Percentiles rank a stretch among this genome's conserved stretches.
phyloP scores from a whole-genome alignment of 73 alveolate species.

The Symbiodinium natans region DNA sequence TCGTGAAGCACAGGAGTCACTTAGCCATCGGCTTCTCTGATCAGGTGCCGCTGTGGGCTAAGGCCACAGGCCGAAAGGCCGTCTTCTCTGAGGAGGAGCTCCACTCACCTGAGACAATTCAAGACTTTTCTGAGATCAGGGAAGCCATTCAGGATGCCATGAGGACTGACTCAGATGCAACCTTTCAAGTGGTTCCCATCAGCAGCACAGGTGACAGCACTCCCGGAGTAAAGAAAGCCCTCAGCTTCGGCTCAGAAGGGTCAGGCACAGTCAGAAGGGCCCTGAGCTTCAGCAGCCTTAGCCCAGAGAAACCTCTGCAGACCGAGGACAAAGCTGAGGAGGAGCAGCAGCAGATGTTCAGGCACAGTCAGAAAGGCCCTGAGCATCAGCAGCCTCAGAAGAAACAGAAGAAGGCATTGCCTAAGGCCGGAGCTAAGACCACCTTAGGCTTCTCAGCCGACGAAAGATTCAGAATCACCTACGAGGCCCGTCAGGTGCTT shows the following conservation, averaged over 20 bases:
- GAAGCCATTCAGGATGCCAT: neutral
- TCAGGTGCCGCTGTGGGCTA: conserved; percentile 9
- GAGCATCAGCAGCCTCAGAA: too few species aligned
- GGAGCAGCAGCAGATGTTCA: too few species aligned
- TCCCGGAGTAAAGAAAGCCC: neutral
- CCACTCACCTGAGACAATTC: neutral
- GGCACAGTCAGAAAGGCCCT: too few species aligned
- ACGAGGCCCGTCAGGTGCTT: conserved; percentile 10
- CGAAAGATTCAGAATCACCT: conserved; percentile 23
- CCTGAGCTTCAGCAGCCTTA: neutral
- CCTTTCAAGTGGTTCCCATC: neutral
- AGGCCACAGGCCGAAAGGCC: too few species aligned
- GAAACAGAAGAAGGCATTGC: too few species aligned
- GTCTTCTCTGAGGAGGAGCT: neutral
- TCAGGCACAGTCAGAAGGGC: neutral
- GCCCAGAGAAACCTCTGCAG: neutral
- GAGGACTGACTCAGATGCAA: neutral
- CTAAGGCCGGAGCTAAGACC: too few species aligned
- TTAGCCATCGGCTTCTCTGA: neutral
- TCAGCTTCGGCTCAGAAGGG: neutral
- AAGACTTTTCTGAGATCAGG: neutral
- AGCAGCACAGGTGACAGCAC: neutral
- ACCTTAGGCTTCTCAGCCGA: too few species aligned
- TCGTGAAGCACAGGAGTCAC: neutral
- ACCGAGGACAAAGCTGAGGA: neutral